Base-by-base conservation (phyloP, 768 basidiomycete species). In the Dioszegia crocea region DNA sequence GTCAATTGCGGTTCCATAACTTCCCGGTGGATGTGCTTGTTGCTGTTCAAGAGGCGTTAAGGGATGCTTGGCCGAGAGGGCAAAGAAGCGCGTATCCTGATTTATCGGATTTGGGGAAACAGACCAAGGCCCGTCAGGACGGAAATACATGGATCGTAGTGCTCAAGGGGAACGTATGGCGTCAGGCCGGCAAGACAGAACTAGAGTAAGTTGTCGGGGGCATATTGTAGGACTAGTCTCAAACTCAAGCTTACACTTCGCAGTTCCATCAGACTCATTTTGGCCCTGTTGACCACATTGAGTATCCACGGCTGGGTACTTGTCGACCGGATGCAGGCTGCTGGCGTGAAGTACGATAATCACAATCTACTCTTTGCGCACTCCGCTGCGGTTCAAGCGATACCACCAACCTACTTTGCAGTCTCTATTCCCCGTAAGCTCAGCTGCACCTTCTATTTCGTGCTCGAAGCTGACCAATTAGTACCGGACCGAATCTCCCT, bases 401-500 rank as follows among this genome's bases (percentile, higher is more conserved):
- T 33, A 16, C 69, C 72, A 2, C 72, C 72, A 3, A 38, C 60
- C 1, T 69, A 65, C 53, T 74, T 74, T 46, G 72, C 72, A 10
- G 5, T 74, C 2, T 70, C 69, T 23, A 39, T 74, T 3, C 72
- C 72, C 16, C 29, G 72, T 71, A 17, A 64, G 69, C 24, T 61
- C 23, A 9, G 2, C 17, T 17, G 4, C 4, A 1, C 24, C 17
- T 19, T 17, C 11, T 17, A 2, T 33, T 3, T 29, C 6, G 4
- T 23, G 19, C 1, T 14, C 1, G 11, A 3, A 56, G 41, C 65
- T 66, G 48, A 67, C 44, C 1, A 19, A 24, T 9, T 46, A 74
- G 72, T 74, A 23, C 60, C 67, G 2, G 69, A 74, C 45, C 57
- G 69, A 12, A 56, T 74, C n/a, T 74, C 72, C 10, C 56, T 74